These are phyloP conservation scores for Aspergillus sparsus DNA, from an alignment of 495 filamentous ascomycete genomes.

Conservation along the genomic window DNA sequence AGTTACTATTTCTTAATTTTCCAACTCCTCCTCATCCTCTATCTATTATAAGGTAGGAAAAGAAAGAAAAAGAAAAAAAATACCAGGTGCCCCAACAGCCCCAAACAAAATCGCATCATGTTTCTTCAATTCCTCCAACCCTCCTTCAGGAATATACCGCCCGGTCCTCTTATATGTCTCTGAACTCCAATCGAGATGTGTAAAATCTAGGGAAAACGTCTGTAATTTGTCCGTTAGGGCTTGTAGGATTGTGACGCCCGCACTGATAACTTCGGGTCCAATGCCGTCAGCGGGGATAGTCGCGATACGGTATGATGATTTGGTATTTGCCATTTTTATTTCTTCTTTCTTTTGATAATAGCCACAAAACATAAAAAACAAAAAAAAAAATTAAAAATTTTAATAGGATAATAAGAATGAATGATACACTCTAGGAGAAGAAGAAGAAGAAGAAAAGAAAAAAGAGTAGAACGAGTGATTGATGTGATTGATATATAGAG, in stretches of 20 bases:
- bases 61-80: neutral
- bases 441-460: neutral
- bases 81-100: conserved; percentile 57
- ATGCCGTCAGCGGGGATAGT: conserved; percentile 58
- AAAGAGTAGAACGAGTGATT: neutral
- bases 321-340: conserved; percentile 11
- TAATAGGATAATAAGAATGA: neutral
- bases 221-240: conserved; percentile 44
- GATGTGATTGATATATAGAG: conserved; percentile 8
- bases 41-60: neutral
- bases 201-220: conserved; percentile 52
- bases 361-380: neutral
- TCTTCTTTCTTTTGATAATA: neutral
- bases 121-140: conserved; percentile 51
- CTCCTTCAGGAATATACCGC: conserved; percentile 56
- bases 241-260: conserved; percentile 48
- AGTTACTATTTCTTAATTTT: conserved; percentile 15
- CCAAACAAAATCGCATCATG: conserved; percentile 59
- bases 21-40: neutral
- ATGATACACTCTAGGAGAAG: neutral
- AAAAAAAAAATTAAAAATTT: neutral
- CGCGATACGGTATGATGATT: conserved; percentile 44
- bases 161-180: conserved; percentile 55
- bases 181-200: conserved; percentile 53
- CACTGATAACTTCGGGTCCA: conserved; percentile 54